phyloP scores from a whole-genome alignment of 495 filamentous ascomycete genomes.

The Aspergillus saccharolyticus region DNA sequence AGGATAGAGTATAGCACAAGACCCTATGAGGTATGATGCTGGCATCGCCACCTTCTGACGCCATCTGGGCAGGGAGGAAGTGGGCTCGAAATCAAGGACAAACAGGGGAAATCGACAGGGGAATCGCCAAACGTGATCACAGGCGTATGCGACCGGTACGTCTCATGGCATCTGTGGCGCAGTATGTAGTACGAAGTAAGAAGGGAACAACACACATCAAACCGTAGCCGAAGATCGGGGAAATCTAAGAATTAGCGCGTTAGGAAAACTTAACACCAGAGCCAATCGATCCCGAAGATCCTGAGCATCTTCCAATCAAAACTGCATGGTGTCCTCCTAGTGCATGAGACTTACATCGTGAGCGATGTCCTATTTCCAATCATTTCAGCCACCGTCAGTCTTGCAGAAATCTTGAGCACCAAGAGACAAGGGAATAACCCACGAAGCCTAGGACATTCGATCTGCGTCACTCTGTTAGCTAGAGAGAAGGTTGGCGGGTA shows the following conservation, averaged over 20 bases:
- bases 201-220: constrained; percentile 34
- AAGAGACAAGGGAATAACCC: constrained; percentile 31
- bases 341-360: constrained; percentile 37
- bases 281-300: constrained; percentile 40
- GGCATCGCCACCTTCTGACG: neutral
- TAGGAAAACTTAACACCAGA: constrained; percentile 35
- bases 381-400: constrained; percentile 43
- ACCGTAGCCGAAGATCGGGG: constrained; percentile 43
- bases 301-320: constrained; percentile 26
- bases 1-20: neutral
- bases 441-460: constrained; percentile 79
- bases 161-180: constrained; percentile 23
- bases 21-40: neutral
- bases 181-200: constrained; percentile 14
- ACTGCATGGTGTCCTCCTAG: constrained; percentile 32
- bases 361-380: constrained; percentile 48
- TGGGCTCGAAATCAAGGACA: neutral
- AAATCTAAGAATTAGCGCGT: constrained; percentile 43
- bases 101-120: constrained; percentile 10
- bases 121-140: constrained; percentile 33
- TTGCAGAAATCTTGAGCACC: constrained; percentile 16
- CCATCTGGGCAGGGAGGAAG: neutral
- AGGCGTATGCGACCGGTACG: constrained; percentile 28
- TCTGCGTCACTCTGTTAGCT: constrained; percentile 40
- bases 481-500: constrained; percentile 25